phyloP scores from a whole-genome alignment of 2,329 filamentous ascomycete genomes.

The Ophiostoma ulmi region DNA sequence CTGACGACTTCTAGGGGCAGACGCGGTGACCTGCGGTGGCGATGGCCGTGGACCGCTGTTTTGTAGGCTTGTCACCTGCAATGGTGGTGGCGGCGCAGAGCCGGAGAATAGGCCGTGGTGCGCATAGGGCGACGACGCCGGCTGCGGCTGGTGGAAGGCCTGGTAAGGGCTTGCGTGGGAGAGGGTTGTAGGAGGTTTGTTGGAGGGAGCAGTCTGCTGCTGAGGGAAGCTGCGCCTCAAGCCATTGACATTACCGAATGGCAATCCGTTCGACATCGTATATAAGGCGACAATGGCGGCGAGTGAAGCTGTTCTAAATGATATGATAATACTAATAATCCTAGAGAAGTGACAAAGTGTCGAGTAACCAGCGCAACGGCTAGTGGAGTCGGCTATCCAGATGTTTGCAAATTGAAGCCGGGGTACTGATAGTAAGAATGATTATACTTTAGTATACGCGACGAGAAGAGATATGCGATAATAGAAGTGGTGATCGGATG shows the following conservation, averaged over 20 bases:
- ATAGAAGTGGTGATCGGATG: not conserved
- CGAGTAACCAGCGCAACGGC: not conserved
- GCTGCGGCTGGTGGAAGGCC: constrained; percentile 43
- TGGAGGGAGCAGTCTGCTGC: constrained; percentile 40
- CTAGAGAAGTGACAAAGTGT: not conserved
- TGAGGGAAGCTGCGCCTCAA: constrained; percentile 44
- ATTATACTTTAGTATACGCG: not conserved
- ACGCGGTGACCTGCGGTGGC: constrained; percentile 45
- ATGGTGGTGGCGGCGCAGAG: constrained; percentile 44
- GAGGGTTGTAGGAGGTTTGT: constrained; percentile 48
- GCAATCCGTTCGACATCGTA: constrained; percentile 45
- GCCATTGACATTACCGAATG: constrained; percentile 43
- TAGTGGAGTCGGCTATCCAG: not conserved
- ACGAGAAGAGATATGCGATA: not conserved
- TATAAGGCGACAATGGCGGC: not conserved
- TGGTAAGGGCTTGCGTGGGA: constrained; percentile 53
- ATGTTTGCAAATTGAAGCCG: not conserved
- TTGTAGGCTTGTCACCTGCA: constrained; percentile 44
- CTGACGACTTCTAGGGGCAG: constrained; percentile 44
- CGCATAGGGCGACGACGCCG: constrained; percentile 42
- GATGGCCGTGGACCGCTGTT: constrained; percentile 40
- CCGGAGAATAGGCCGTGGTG: constrained; percentile 49
- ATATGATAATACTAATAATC: not conserved
- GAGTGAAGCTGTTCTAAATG: not conserved
- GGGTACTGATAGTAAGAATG: not conserved